Evolutionary conservation across 352 stramenopile species (phyloP), one percentile per base, ranked within the genome.

Genomic region (Pseudoperonospora humuli): DNA sequence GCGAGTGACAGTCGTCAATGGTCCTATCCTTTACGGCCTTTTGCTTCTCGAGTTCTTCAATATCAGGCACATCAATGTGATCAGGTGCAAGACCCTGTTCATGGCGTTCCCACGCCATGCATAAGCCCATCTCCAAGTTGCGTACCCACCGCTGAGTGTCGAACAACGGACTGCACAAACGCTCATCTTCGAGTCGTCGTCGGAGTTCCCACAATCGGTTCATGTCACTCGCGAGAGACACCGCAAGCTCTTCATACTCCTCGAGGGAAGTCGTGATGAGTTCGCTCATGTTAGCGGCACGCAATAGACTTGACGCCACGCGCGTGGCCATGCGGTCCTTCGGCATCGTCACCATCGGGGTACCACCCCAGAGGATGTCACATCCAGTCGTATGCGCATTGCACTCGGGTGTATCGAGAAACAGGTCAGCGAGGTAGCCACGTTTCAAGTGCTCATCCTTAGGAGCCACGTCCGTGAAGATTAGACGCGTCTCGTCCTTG

Each of bases 381-480:
- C 84, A 95, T 2, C 73, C 86, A 0, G 87, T 96, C 7, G 90
- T 96, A 56, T 96, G 84, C 1, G 85, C 89, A 50, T 97, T 96
- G 56, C 76, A 97, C 43, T 83, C 68, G 3, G 80, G 70, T 2
- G 92, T 97, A 51, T 97, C 92, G 5, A 97, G 50, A 41, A 96
- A 96, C 17, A 97, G 54, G 74, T 97, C 90, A 13, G 85, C 90
- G 28, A 88, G 48, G 45, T 83, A 86, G 2, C 85, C 77, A 7
- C 92, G 72, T 45, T 79, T 87, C 24, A 97, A 52, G 49, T 97
- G 90, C 46, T 97, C 86, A 21, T 95, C 70, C 60, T 95, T 95
- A 1, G 79, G 69, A 0, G 79, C 78, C 6, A 95, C 80, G 36
- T 95, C 79, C 2, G 81, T 93, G 29, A 95, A 95, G 25, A 87